Conservation (phyloP, 2,329 filamentous ascomycete genomes). For the Cercospora sp. region DNA sequence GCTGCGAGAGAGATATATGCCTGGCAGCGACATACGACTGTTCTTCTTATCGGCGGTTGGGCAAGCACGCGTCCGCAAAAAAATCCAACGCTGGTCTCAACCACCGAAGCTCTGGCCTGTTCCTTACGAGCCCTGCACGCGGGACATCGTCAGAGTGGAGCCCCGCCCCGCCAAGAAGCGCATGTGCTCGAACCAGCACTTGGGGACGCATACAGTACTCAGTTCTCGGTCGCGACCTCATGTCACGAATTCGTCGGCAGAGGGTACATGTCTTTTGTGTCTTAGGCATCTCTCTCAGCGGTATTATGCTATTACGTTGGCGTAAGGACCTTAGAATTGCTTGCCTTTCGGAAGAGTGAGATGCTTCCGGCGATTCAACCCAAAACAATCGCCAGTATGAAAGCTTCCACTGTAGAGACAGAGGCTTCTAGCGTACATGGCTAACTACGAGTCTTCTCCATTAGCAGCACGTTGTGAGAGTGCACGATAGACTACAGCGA, state of each 20-base stretch:
- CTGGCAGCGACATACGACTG: not conserved
- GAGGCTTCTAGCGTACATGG: not conserved
- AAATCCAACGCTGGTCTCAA: not conserved
- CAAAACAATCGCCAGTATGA: not conserved
- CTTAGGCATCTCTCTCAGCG: not conserved
- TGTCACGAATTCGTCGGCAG: not conserved
- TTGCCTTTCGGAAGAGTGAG: too few relatives aligned
- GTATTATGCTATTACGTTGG: not conserved
- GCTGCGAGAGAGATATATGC: not conserved
- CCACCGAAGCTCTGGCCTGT: constrained; percentile 1
- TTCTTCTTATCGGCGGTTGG: not conserved
- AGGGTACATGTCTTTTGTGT: not conserved
- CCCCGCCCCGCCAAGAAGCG: not conserved
- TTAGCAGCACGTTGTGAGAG: not conserved
- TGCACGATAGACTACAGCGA: not conserved
- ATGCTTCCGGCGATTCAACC: not conserved
- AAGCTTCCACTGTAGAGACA: too few relatives aligned
- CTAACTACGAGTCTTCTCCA: not conserved
- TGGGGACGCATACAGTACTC: not conserved
- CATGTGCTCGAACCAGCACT: not conserved
- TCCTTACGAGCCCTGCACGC: not conserved
- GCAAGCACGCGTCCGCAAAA: not conserved
- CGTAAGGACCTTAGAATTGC: too few relatives aligned
- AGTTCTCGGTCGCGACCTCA: not conserved
- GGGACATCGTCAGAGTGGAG: not conserved